Evolutionary conservation across 106 monocot species (phyloP), one percentile per base, ranked within the genome.

Genomic region (Acorus gramineus): DNA sequence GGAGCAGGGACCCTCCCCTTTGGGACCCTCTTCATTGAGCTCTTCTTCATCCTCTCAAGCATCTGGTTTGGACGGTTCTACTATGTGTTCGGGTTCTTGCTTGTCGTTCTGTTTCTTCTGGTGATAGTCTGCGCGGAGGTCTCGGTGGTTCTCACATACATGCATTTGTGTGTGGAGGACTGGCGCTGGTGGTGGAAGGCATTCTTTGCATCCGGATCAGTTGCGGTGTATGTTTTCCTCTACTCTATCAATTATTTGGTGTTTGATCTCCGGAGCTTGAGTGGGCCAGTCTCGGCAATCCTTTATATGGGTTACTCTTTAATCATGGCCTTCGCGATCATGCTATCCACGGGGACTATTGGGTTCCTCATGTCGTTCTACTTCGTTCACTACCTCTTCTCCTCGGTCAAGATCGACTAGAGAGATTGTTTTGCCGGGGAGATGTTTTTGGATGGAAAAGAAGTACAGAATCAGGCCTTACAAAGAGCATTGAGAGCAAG

Each of bases 101-200:
- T 77, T 6, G 28, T 77, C 14, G 77, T 65, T 11, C 71, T 77
- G 5, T 44, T 71, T 4, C 11, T 77, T 28, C 71, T 77, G 1
- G 62, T 65, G 4, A 52, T 70, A 0, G 64, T 70, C 14, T 76
- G 76, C 8, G 57, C 58, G 8, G 64, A 70, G 49, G 71, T 77
- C 3, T 70, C 77, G 3, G 71, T 66, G 1, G 65, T 71, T 6
- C 65, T 77, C 8, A 71, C 77, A 6, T 71, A 71, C 71, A 71
- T 71, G 77, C 71, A 61, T 56, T 66, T 71, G 5, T 71, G 77
- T 12, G 65, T 61, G 47, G 77, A 71, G 11, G 71, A 77, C 55
- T 71, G 71, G 65, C 52, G 66, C 53, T 71, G 77, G 77, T 71
- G 71, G 71, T 77, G 77, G 77, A 77, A 77, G 48, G 64, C 77